Base-by-base conservation (phyloP, 148 eudicot genomes). In the Limonium bicolor region DNA sequence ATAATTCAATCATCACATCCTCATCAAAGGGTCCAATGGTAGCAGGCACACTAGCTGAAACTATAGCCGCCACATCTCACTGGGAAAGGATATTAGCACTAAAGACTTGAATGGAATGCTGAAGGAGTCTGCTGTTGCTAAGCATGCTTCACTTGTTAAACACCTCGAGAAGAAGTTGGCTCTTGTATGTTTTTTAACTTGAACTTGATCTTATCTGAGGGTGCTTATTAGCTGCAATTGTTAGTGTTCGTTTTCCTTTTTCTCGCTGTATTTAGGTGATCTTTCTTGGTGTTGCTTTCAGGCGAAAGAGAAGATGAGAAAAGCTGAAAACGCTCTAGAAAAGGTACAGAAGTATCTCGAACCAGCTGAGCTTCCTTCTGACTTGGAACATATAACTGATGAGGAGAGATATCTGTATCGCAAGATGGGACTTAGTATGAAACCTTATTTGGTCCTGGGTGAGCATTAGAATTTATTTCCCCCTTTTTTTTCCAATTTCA, bases 11-110 rank as follows among this genome's bases (percentile, higher is more conserved):
- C n/a, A 61, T 56, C 58, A 57, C 55, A 37, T 25, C 52, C 15
- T n/a, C n/a, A n/a, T n/a, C n/a, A n/a, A 67, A 55, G 51, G 46
- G 53, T 32, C 74, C 72, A 31, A 41, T 78, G 44, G 86, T 90
- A 61, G 99, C 99, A 5, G 99, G 99, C 25, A 90, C 99, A 52
- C 86, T 90, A 28, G 70, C 87, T 40, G 95, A 85, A 64, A 90
- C 99, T 8, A 59, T 75, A 50, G 99, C 86, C 27, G 99, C 99
- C 33, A 71, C 80, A 58, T 75, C 88, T 20, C 85, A 72, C 22
- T 90, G 94, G 94, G 85, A 43, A 78, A 71, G 46, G 70, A 78
- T 53, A 73, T 72, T n/a, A 54, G 51, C 58, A 28, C 30, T 45
- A 64, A 72, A 63, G 99, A 74, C 9, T 37, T 59, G 20, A 80